phyloP scores from a whole-genome alignment of 202 grass and related monocot species.

The Saccharum hybrid region DNA sequence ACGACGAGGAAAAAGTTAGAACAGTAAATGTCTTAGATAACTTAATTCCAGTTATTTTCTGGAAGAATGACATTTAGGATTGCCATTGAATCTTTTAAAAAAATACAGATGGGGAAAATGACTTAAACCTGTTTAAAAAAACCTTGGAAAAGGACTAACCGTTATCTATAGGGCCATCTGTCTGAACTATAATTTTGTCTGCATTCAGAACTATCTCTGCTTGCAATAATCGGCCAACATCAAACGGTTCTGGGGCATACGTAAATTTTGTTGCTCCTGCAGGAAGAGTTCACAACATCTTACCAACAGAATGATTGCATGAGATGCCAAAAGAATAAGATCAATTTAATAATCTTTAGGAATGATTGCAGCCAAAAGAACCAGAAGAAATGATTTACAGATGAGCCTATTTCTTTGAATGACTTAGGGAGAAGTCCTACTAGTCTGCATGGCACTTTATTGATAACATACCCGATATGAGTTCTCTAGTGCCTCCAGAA shows the following conservation, averaged over 20 bases:
- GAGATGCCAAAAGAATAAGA: background rate
- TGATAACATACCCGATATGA: conserved; percentile 65
- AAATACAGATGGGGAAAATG: background rate
- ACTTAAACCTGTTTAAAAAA: conserved; percentile 5
- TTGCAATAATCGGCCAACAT: conserved; percentile 85
- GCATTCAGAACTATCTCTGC: conserved; percentile 69
- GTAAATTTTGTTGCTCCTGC: conserved; percentile 78
- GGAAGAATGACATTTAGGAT: conserved; percentile 20
- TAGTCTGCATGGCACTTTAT: conserved; percentile 21
- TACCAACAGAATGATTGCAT: background rate
- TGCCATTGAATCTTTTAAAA: conserved; percentile 3
- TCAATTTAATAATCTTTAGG: conserved; percentile 4
- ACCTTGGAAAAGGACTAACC: conserved; percentile 53
- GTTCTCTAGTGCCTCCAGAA: conserved; percentile 65
- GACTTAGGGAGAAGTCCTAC: conserved; percentile 1
- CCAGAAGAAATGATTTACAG: conserved; percentile 7
- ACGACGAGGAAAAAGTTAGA: background rate
- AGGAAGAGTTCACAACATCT: conserved; percentile 35
- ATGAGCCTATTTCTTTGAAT: conserved; percentile 31
- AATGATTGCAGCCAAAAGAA: conserved; percentile 9
- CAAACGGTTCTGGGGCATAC: conserved; percentile 95
- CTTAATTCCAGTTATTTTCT: conserved; percentile 35
- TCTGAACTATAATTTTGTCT: conserved; percentile 57
- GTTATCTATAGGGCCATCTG: conserved; percentile 72
- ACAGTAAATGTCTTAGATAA: background rate